Evolutionary conservation across 2,329 filamentous ascomycete genomes (phyloP).

Genomic region (Fusarium musae): DNA sequence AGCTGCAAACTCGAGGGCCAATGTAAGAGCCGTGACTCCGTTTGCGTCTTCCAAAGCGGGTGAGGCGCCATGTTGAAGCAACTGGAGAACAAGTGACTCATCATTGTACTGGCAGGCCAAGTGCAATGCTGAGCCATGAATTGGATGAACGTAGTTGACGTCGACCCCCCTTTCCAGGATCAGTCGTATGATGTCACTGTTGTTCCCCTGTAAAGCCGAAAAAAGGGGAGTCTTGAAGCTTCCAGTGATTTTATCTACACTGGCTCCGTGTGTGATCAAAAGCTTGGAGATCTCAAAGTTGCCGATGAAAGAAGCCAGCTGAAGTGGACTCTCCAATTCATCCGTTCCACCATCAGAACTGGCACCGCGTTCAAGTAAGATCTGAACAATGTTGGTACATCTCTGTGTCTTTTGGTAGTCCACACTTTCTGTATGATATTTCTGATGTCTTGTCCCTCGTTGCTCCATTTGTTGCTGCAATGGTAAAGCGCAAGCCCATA

Average conservation of each 20-base stretch:
- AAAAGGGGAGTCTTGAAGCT: neutral
- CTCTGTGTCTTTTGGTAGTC: neutral
- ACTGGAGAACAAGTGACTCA: neutral
- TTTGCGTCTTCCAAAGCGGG: neutral
- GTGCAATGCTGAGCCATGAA: neutral
- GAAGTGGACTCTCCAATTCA: neutral
- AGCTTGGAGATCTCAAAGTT: neutral
- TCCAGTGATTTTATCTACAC: neutral
- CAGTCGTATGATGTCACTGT: neutral
- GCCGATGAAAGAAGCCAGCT: conserved; percentile 16
- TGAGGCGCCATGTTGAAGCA: neutral
- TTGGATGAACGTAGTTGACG: neutral
- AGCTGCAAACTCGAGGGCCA: neutral
- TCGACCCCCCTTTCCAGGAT: neutral
- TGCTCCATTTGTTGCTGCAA: neutral
- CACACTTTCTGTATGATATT: neutral
- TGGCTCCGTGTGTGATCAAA: neutral
- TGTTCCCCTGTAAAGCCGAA: neutral
- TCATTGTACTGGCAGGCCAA: neutral
- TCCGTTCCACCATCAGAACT: neutral
- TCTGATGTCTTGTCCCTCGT: neutral
- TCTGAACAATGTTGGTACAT: neutral
- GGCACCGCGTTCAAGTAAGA: neutral
- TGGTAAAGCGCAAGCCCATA: conserved; percentile 1
- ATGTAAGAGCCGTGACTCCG: neutral